phyloP scores from a whole-genome alignment of 305 asterid species.

The Petunia hybrid region DNA sequence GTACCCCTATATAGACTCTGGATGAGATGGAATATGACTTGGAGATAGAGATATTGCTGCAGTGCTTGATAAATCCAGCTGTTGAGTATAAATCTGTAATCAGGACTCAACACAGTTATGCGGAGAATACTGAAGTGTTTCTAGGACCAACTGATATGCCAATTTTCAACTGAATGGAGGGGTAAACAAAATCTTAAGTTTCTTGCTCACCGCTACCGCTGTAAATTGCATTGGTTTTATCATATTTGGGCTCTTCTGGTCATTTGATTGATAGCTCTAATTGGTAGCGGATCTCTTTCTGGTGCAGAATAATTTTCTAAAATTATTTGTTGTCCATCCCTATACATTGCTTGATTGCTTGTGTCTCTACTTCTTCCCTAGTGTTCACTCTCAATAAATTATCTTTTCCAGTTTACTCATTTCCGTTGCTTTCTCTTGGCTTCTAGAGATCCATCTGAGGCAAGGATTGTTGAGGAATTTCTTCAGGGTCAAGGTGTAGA shows the following conservation, averaged over 20 bases:
- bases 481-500: conserved; percentile 74
- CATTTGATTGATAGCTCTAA: conserved; percentile 7
- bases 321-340: not conserved
- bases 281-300: not conserved
- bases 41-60: too few species aligned
- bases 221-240: not conserved
- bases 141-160: too few species aligned
- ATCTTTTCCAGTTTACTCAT: not conserved
- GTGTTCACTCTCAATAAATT: not conserved
- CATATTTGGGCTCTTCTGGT: not conserved
- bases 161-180: too few species aligned
- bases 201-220: not conserved
- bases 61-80: too few species aligned
- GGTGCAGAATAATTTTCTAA: not conserved
- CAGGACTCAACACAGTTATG: too few species aligned
- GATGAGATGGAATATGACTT: too few species aligned
- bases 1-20: too few species aligned
- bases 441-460: conserved; percentile 81
- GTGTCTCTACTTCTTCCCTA: not conserved
- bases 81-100: too few species aligned
- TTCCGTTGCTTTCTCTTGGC: conserved; percentile 16
- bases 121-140: too few species aligned
- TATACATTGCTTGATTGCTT: not conserved
- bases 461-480: conserved; percentile 77
- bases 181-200: too few species aligned